Base-by-base conservation (phyloP, 2,329 filamentous ascomycete genomes). In the Colletotrichum godetiae region DNA sequence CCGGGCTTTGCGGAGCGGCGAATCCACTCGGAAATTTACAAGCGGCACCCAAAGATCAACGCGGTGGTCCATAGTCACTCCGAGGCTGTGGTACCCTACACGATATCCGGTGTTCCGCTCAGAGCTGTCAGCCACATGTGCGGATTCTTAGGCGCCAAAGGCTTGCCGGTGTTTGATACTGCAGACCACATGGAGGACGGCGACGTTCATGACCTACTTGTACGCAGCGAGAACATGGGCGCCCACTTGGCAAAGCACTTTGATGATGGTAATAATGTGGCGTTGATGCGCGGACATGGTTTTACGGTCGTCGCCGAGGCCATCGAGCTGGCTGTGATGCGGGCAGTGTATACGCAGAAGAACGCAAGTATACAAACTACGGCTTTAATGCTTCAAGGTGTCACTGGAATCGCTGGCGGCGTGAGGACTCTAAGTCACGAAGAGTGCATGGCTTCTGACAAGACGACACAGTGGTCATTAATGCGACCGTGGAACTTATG, bases 1-100 rank as follows among this genome's bases (percentile, higher is more conserved):
- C 81, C 82, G 59, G 84, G 84, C 27, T 87, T 82, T 66, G 74
- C 79, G 12, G 85, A 88, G 75, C 81, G 86, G 4, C 85, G 79
- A 76, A 88, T 88, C 58, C 85, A 87, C 75, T 84, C 82, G 69
- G 86, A 87, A 76, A 80, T 86, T 29, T 85, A 85, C 76, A 86
- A 85, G 76, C 76, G 77, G 31, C 86, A 82, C 74, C 77, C 80
- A 0, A 68, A 77, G 6, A 77, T 87, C 19, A 80, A 83, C 52
- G 80, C 81, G 29, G 82, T 86, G 0, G 78, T 87, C 5, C 86
- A 88, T 75, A 84, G 82, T 60, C 86, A 88, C 74, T 78, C 85
- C 0, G 79, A 83, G 29, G 80, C 81, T 5, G 83, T 87, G 13
- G 67, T 87, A 4, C 83, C 85, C 0, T 87, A 82, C 76, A 81